Base-by-base conservation (phyloP, 176 grass and related monocot species). In the Puccinellia tenuiflora region DNA sequence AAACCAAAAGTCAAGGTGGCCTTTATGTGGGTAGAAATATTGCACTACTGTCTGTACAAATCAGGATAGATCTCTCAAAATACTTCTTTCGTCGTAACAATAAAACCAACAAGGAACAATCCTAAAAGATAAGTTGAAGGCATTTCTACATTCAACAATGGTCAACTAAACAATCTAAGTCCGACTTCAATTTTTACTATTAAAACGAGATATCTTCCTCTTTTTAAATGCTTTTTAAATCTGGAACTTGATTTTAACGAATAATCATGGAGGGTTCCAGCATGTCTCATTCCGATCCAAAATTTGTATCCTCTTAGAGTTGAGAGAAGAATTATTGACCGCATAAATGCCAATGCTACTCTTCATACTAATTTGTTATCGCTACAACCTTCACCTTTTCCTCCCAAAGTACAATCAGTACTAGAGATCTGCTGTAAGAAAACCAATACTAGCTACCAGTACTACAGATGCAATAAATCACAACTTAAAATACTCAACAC, bases 1-100 rank as follows among this genome's bases (percentile, higher is more conserved):
- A 78, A 62, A 79, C 25, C 28, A 33, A 47, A 33, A 79, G 77
- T 79, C 77, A 79, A 65, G 77, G 4, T 31, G 25, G 22, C 28
- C 61, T 30, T 46, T 79, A 79, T 14, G 26, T 45, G 17, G 1
- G 39, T 29, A 40, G 8, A 60, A 18, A 61, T 0, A 63, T 12
- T 43, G 5, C 10, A 47, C 22, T 11, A 5, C 39, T 46, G 5
- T n/a, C 42, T n/a, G 26, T 64, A 45, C 24, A 42, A 63, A 63
- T 45, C 56, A n/a, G 6, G 25, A 45, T 33, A 45, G 5, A n/a
- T n/a, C 22, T 43, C 38, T 0, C 24, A 7, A 42, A 30, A 17
- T 12, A 45, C 3, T 45, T 61, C 2, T 46, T 79, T 5, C 6
- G 1, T 14, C 39, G 20, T 12, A 51, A 4, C 16, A 1, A 20